Evolutionary conservation across 2,329 filamentous ascomycete species (phyloP), one percentile per base, ranked within the genome.

Genomic region (Hortaea sp.): DNA sequence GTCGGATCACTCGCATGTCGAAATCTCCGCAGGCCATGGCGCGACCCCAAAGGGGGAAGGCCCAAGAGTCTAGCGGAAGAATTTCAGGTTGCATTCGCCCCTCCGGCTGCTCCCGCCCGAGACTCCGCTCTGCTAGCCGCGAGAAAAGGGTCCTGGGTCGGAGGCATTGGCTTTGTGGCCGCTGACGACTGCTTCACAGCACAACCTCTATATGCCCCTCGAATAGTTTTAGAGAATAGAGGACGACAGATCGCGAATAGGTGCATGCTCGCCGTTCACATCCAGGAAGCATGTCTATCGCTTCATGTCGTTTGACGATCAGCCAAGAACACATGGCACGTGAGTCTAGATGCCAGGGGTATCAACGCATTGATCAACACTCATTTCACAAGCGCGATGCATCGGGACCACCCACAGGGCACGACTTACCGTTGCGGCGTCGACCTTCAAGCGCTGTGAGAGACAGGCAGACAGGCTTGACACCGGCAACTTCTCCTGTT

Each of bases 341-440:
- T 46, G 41, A 44, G 42, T 11, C 34, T 13, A 31, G 28, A 47
- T 20, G 48, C 40, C 48, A 50, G 45, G 48, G 48, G 41, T 31
- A 20, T 39, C 30, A 10, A 42, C 41, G 55, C 56, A 54, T 49
- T 32, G 53, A 50, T 49, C 56, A 55, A 37, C 50, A 35, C 49
- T 57, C 53, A 59, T 59, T 57, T 57, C 52, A 45, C 45, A 50
- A 49, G 52, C 50, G 50, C 50, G 50, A 42, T 45, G 49, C 49
- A 47, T 49, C 51, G 50, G 48, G 47, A 49, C 53, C 55, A 53
- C 41, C 45, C 49, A 54, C 45, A 54, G 38, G 40, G 42, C 48
- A 52, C 41, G 43, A 45, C 45, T 42, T 30, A 27, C 42, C 35
- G 13, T 44, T 35, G n/a, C 9, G 32, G n/a, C 9, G 32, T 35